Evolutionary conservation across 495 filamentous ascomycete genomes (phyloP).

Genomic region (Aspergillus olivimuriae): DNA sequence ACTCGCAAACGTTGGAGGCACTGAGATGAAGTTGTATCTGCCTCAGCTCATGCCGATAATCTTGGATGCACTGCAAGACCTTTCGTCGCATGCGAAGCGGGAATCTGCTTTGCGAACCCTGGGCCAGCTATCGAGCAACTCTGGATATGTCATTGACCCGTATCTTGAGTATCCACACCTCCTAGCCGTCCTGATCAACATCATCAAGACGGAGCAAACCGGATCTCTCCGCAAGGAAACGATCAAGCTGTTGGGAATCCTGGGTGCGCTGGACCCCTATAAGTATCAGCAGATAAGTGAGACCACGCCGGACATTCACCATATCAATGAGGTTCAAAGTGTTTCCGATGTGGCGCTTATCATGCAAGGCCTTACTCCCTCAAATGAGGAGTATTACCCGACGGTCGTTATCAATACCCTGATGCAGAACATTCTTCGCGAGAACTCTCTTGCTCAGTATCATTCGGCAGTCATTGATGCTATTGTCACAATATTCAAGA

Average conservation of each 20-base stretch:
- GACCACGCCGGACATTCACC: conserved; percentile 42
- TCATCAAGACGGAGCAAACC: conserved; percentile 84
- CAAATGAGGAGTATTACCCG: conserved; percentile 95
- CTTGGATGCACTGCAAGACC: conserved; percentile 84
- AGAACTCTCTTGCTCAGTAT: conserved; percentile 78
- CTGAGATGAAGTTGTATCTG: conserved; percentile 83
- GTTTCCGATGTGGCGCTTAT: conserved; percentile 94
- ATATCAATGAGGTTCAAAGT: conserved; percentile 50
- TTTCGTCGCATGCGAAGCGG: conserved; percentile 79
- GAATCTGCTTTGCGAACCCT: conserved; percentile 87
- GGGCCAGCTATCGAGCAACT: conserved; percentile 86
- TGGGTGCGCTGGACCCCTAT: conserved; percentile 95
- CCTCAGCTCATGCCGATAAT: conserved; percentile 90
- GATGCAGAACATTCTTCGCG: conserved; percentile 77
- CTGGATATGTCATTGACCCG: conserved; percentile 95
- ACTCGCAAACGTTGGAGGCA: conserved; percentile 84
- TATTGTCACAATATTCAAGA: conserved; percentile 97
- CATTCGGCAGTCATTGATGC: conserved; percentile 96
- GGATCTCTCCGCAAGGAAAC: conserved; percentile 84
- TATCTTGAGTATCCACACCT: conserved; percentile 92
- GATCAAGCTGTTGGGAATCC: conserved; percentile 89
- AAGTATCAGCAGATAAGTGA: conserved; percentile 69
- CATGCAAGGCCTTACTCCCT: conserved; percentile 95
- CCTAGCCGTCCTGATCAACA: conserved; percentile 83
- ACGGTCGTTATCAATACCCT: conserved; percentile 96